Conservation (phyloP, 192 early-diverging fungal genomes). For the Backusella parvicylindrica region DNA sequence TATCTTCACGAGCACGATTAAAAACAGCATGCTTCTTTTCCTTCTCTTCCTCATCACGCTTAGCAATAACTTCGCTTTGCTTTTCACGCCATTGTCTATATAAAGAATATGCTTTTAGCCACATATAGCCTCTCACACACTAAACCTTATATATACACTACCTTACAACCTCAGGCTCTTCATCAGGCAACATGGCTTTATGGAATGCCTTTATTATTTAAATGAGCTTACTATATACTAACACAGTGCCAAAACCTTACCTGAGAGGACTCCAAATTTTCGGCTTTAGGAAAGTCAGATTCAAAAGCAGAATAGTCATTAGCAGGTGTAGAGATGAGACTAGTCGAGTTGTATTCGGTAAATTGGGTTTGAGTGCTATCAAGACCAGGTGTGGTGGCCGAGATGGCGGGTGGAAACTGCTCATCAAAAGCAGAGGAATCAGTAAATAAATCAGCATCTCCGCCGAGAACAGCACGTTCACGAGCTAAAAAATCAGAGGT, state of each 20-base stretch:
- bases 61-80: constrained; percentile 50
- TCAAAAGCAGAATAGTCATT: constrained; percentile 32
- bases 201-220: constrained; percentile 20
- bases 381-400: background rate
- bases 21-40: constrained; percentile 53
- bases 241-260: too few relatives aligned
- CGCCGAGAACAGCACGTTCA: constrained; percentile 69
- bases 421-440: background rate
- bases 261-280: constrained; percentile 36
- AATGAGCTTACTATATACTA: background rate
- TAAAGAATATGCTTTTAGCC: background rate
- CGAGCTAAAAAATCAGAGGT: constrained; percentile 74
- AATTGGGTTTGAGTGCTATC: background rate
- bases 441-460: constrained; percentile 63
- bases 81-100: constrained; percentile 62
- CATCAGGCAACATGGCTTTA: constrained; percentile 34
- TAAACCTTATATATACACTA: background rate
- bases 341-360: background rate
- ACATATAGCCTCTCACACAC: background rate
- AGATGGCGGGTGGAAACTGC: background rate
- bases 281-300: constrained; percentile 31
- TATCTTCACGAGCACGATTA: constrained; percentile 54
- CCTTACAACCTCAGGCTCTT: constrained; percentile 25
- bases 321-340: background rate
- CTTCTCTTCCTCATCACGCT: constrained; percentile 58